phyloP scores from a whole-genome alignment of 495 filamentous ascomycete genomes.

The Evernia prunastri region DNA sequence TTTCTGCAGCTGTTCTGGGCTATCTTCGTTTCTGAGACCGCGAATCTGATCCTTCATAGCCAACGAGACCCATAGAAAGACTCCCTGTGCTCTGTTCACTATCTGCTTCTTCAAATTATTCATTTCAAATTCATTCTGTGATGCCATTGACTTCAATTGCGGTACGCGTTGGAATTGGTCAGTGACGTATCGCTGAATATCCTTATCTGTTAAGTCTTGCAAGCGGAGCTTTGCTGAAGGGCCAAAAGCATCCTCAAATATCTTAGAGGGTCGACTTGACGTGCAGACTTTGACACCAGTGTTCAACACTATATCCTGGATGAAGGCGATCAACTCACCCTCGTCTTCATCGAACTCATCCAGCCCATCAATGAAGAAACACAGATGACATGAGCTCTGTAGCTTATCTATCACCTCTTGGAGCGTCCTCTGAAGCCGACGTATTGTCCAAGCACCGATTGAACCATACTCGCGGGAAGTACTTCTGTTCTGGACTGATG shows the following conservation, averaged over 20 bases:
- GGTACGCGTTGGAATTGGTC: neutral
- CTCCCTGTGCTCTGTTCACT: constrained; percentile 1
- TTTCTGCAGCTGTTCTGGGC: neutral
- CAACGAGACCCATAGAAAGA: constrained; percentile 5
- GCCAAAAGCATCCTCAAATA: constrained; percentile 12
- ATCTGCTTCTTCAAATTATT: neutral
- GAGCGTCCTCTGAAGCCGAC: neutral
- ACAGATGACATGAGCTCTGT: neutral
- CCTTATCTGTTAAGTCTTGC: constrained; percentile 7
- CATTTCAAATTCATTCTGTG: neutral
- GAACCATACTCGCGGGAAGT: too few relatives aligned
- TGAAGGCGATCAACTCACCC: neutral
- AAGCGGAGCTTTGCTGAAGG: constrained; percentile 1
- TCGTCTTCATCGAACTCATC: constrained; percentile 15
- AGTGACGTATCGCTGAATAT: constrained; percentile 8
- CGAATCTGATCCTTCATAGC: constrained; percentile 5
- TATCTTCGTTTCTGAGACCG: constrained; percentile 1
- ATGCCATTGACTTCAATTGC: neutral
- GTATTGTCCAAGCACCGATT: constrained; percentile 6
- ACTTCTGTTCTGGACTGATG: too few relatives aligned
- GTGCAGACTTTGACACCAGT: constrained; percentile 10
- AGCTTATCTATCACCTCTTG: neutral
- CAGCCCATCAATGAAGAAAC: constrained; percentile 16
- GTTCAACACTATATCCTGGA: neutral
- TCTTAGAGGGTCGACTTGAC: constrained; percentile 12